Conservation (phyloP, 306 rosid species). For the Glycine soja region DNA sequence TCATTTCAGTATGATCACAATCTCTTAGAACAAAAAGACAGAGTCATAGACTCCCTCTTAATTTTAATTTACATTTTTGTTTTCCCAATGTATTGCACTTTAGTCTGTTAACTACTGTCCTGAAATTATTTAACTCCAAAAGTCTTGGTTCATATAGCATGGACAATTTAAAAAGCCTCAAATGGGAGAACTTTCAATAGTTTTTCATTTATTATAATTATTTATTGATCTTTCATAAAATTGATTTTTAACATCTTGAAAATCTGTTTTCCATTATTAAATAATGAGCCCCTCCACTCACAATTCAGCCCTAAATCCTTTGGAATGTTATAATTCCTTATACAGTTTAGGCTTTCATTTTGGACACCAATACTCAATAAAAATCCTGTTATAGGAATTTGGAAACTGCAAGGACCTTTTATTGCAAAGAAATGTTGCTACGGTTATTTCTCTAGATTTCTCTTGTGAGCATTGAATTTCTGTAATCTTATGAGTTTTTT, state of each 20-base stretch:
- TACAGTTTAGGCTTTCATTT: not conserved
- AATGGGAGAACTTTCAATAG: not conserved
- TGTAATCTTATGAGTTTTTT: not conserved
- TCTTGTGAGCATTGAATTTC: not conserved
- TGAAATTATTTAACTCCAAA: conserved; percentile 4
- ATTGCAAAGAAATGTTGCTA: too few species aligned
- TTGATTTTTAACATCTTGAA: not conserved
- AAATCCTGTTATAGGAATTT: too few species aligned
- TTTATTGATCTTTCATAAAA: not conserved
- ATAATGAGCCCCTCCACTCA: not conserved
- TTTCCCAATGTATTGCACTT: not conserved
- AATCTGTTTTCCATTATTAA: not conserved
- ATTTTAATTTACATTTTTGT: not conserved
- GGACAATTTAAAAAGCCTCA: not conserved
- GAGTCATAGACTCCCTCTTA: conserved; percentile 1
- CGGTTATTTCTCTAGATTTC: not conserved
- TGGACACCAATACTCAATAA: too few species aligned
- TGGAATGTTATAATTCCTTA: not conserved
- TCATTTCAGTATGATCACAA: not conserved
- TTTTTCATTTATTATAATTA: not conserved
- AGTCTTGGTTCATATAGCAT: conserved; percentile 8
- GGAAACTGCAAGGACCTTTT: too few species aligned
- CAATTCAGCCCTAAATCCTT: not conserved
- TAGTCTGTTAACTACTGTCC: not conserved
- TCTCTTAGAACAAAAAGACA: conserved; percentile 3